Base-by-base conservation (phyloP, 208 protist species). In the Tetramitus jugosus region DNA sequence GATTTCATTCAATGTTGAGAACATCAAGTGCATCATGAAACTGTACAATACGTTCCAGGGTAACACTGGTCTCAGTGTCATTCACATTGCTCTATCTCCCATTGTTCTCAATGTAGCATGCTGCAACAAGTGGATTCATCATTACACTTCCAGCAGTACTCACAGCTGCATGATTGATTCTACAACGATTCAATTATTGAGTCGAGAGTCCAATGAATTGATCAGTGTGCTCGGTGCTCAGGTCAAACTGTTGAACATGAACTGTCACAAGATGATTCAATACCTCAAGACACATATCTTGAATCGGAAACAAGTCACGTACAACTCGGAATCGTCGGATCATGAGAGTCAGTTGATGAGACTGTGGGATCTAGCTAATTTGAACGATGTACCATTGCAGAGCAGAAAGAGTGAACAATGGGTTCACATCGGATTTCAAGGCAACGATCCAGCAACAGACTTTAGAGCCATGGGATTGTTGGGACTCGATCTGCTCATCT, bases 341-440 rank as follows among this genome's bases (percentile, higher is more conserved):
- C 67, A 74, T 74, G 67, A 74, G 53, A 17, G 33, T 23, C 8
- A 53, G 29, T 39, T 74, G 20, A 26, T 74, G 0, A 4, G 20
- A 26, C n/a, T 74, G 14, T 74, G 37, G 35, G 13, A 20, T 23
- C 20, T 74, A 26, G 3, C 53, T 35, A 76, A 43, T 43, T 20
- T 2, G 23, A 20, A 20, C 14, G 74, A 77, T 10, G 46, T 31
- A 29, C 43, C 39, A 49, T 53, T 77, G 2, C 20, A 7, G 7
- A 23, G 3, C 0, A 65, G 74, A 53, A 68, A 56, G 23, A 49
- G n/a, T 31, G n/a, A 78, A 26, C 79, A 89, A 76, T 95, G 92
- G 91, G 49, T 35, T 3, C 62, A 76, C 17, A 76, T 95, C 20
- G 92, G 92, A 56, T 95, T 95, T 79, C 92, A 95, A 81, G 88